Evolutionary conservation across 257 asterid genomes (phyloP), one percentile per base, ranked within the genome.

Genomic region (Echium plantagineum): DNA sequence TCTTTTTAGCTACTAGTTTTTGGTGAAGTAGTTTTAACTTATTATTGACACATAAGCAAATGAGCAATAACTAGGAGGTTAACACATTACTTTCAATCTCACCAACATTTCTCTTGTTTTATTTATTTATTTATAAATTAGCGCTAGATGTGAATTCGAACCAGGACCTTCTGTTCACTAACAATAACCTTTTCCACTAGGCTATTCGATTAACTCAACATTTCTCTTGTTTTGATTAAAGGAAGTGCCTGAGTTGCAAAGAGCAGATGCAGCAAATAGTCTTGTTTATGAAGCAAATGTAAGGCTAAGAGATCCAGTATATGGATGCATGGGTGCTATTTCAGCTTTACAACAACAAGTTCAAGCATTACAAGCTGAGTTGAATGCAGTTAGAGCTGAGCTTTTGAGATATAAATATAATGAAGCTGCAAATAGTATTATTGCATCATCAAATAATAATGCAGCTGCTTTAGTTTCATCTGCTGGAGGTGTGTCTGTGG

Each of bases 291-390:
- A 90, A 70, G 97, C 97, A 20, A 90, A 90, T 42, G 94, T 86
- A 61, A 72, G 97, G 77, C 80, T 90, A 7, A 68, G 94, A 21
- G 96, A 90, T 75, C 97, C 97, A 0, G 88, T 90, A 0, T 90
- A 90, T n/a, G 97, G 97, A 47, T 86, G 96, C 90, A 90, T 86
- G 97, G 97, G 96, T 26, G 97, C 94, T 8, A 84, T 90, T 17
- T 90, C 94, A 0, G 74, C 94, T 21, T 70, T 90, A 61, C 97
- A 86, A 57, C 97, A 84, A 48, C 90, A 90, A 63, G 71, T 86
- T 53, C 95, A 90, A 63, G 30, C 77, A 35, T 66, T 90, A 18
- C 95, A 90, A 63, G 83, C 84, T 5, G 95, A 90, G 22, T 84
- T 86, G 49, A 83, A 78, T 63, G 86, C 88, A 5, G 81, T 81